These are phyloP conservation scores for Colletotrichum sp. DNA, from an alignment of 2,329 filamentous ascomycete genomes.

Conservation along the genomic window DNA sequence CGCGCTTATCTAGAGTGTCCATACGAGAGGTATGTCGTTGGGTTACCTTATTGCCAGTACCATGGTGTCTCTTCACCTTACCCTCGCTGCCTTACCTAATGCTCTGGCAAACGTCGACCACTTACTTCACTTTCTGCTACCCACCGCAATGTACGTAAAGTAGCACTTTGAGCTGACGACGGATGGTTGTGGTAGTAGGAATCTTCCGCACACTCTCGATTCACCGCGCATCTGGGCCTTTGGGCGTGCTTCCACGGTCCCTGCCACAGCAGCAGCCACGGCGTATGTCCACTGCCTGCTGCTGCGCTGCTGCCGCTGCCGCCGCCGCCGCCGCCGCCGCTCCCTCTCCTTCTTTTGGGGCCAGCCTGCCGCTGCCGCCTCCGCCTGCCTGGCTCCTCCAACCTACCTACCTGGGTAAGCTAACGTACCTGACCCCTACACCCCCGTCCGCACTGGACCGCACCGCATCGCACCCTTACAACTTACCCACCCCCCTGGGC, in stretches of 20 bases:
- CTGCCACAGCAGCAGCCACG: neutral
- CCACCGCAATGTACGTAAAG: neutral
- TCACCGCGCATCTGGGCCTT: neutral
- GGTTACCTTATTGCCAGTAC: neutral
- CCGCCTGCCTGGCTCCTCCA: neutral
- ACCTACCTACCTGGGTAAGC: neutral
- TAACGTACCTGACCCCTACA: neutral
- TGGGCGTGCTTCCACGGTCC: neutral
- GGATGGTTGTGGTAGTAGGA: neutral
- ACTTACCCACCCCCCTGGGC: neutral
- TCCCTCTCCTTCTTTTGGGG: neutral
- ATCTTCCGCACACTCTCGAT: neutral
- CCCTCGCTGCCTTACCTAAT: neutral
- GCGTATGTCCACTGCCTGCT: neutral
- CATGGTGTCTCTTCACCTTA: neutral
- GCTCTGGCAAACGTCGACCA: neutral
- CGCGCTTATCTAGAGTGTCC: neutral
- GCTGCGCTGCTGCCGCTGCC: neutral
- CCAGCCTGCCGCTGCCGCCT: neutral
- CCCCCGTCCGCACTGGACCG: neutral
- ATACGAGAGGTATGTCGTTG: neutral
- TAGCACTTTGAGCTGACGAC: neutral
- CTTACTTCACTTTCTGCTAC: neutral
- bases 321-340: neutral
- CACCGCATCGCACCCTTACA: neutral